Evolutionary conservation across 345 rosid genomes (phyloP).

Genomic region (Euphorbia pulcherrima): DNA sequence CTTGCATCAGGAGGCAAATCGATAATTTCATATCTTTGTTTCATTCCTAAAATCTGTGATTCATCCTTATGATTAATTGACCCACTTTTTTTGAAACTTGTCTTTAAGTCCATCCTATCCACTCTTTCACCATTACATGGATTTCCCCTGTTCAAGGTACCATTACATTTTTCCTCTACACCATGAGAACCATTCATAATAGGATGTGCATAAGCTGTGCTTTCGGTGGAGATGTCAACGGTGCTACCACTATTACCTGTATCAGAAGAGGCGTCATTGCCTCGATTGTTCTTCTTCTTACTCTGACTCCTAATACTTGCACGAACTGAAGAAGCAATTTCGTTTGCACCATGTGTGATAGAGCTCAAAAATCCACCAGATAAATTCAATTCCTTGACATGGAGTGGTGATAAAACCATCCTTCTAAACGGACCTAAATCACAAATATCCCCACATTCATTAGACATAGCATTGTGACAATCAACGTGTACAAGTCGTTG

Average conservation of each 20-base stretch:
- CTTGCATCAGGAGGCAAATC: conserved; percentile 61
- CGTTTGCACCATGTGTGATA: conserved; percentile 94
- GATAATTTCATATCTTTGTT: conserved; percentile 62
- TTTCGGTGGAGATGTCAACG: conserved; percentile 53
- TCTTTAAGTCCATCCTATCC: conserved; percentile 47
- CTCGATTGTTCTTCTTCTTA: conserved; percentile 75
- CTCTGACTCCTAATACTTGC: conserved; percentile 87
- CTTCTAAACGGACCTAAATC: conserved; percentile 83
- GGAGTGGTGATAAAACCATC: conserved; percentile 77
- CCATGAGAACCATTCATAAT: conserved; percentile 40
- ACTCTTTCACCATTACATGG: conserved; percentile 36
- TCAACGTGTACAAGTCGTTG: conserved; percentile 94
- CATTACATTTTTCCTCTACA: conserved; percentile 46
- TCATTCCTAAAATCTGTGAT: conserved; percentile 53
- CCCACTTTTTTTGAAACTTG: conserved; percentile 56
- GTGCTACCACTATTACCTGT: conserved; percentile 47
- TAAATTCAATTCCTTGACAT: conserved; percentile 65
- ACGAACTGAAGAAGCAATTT: conserved; percentile 86
- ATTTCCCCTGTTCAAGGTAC: conserved; percentile 30
- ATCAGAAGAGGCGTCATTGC: conserved; percentile 54
- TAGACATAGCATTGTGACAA: conserved; percentile 72
- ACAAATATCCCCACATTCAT: conserved; percentile 78
- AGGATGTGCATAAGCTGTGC: conserved; percentile 51
- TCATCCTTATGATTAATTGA: conserved; percentile 75
- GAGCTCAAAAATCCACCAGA: conserved; percentile 81